Conservation (phyloP, 2,329 filamentous ascomycete genomes). For the Tolypocladium tropicale region DNA sequence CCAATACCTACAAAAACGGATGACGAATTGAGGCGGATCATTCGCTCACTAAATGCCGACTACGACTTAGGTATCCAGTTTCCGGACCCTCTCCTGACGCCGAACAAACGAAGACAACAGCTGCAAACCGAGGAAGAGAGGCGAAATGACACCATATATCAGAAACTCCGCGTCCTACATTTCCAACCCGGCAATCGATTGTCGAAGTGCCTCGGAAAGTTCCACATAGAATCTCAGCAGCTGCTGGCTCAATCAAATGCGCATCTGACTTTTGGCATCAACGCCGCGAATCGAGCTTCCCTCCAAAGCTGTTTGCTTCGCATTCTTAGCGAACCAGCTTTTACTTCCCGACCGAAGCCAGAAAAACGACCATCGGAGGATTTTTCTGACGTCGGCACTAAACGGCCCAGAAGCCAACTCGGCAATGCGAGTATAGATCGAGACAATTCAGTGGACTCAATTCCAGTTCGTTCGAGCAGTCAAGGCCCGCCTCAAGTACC, state of each 20-base stretch:
- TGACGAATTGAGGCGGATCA: slow-evolving; percentile 11
- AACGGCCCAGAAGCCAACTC: slow-evolving; percentile 1
- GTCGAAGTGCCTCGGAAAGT: slow-evolving; percentile 11
- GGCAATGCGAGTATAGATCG: not conserved
- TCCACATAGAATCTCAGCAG: slow-evolving; percentile 5
- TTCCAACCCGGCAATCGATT: slow-evolving; percentile 9
- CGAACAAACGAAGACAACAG: slow-evolving; percentile 11
- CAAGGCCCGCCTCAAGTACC: not conserved
- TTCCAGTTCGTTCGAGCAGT: slow-evolving; percentile 6
- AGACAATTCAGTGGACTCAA: slow-evolving; percentile 3
- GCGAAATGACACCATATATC: slow-evolving; percentile 12
- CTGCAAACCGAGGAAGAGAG: slow-evolving; percentile 12
- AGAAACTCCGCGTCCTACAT: slow-evolving; percentile 9
- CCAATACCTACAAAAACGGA: not conserved
- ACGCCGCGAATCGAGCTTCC: slow-evolving; percentile 8
- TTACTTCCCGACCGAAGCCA: slow-evolving; percentile 1
- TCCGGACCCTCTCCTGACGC: slow-evolving; percentile 13
- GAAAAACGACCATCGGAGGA: slow-evolving; percentile 14
- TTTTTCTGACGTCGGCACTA: slow-evolving; percentile 4
- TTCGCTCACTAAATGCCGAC: slow-evolving; percentile 14
- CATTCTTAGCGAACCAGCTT: slow-evolving; percentile 4
- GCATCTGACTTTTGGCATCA: not conserved
- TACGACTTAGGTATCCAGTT: slow-evolving; percentile 14
- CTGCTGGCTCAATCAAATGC: not conserved
- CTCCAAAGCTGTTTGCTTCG: slow-evolving; percentile 14